These are phyloP conservation scores for Penicillium herquei DNA, from an alignment of 495 filamentous ascomycete genomes.

Conservation along the genomic window DNA sequence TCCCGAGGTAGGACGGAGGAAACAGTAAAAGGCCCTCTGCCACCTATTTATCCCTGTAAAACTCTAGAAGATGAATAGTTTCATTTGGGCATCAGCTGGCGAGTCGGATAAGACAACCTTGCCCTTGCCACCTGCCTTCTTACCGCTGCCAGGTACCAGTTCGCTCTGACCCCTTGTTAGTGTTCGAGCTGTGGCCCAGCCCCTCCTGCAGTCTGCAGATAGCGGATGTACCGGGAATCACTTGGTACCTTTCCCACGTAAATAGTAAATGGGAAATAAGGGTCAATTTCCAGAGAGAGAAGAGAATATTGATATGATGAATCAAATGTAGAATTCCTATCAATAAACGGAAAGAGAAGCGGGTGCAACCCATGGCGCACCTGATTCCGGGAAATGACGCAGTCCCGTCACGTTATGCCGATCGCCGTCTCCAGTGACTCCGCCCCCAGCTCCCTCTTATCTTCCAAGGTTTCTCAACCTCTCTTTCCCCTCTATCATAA, in stretches of 20 bases:
- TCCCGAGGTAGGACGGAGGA: not conserved
- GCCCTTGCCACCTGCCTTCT: conserved; percentile 8
- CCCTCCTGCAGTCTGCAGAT: not conserved
- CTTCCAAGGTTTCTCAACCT: conserved; percentile 8
- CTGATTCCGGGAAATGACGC: conserved; percentile 24
- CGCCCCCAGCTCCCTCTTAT: conserved; percentile 24
- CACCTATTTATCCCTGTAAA: no score
- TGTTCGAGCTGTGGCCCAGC: conserved; percentile 1
- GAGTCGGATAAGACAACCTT: not conserved
- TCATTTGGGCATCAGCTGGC: no score
- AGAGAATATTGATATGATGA: not conserved
- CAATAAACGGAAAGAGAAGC: conserved; percentile 6
- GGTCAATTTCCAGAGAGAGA: no score
- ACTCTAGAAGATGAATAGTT: no score
- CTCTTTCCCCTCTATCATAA: conserved; percentile 21
- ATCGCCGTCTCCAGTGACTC: conserved; percentile 21
- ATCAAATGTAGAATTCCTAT: not conserved
- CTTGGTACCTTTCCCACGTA: not conserved
- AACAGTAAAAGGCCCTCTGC: no score
- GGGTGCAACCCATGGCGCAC: conserved; percentile 18
- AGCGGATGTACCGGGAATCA: not conserved
- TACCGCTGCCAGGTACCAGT: conserved; percentile 28
- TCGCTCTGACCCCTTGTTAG: conserved; percentile 15
- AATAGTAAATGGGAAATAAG: no score
- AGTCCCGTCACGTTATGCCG: conserved; percentile 29